These are phyloP conservation scores for Suillus discolor DNA, from an alignment of 768 basidiomycete genomes.

Conservation along the genomic window DNA sequence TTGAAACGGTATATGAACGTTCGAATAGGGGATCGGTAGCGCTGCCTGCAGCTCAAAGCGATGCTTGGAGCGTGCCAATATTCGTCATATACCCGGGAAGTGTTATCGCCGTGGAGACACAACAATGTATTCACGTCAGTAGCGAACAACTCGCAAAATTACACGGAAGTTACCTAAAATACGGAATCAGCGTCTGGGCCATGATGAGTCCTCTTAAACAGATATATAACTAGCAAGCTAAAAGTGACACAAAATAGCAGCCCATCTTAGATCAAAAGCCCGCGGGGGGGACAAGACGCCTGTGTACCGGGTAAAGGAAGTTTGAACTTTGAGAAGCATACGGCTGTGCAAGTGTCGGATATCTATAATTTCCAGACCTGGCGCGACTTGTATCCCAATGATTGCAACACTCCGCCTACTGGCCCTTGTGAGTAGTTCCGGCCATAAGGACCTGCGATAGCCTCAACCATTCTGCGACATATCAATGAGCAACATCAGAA, in stretches of 20 bases:
- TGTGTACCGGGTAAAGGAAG: background rate
- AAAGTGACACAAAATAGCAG: background rate
- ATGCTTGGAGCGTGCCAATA: background rate
- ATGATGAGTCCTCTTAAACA: background rate
- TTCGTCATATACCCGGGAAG: background rate
- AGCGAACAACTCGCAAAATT: background rate
- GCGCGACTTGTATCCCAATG: conserved; percentile 59
- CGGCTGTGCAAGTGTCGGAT: background rate
- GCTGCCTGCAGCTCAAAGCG: background rate
- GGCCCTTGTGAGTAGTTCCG: conserved; percentile 75
- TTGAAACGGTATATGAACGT: background rate
- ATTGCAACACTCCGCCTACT: conserved; percentile 66
- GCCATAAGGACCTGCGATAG: conserved; percentile 77
- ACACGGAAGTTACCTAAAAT: background rate
- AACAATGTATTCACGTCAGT: background rate
- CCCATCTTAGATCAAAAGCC: background rate
- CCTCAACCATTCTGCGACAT: conserved; percentile 64
- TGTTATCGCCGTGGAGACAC: background rate
- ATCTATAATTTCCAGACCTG: conserved; percentile 71
- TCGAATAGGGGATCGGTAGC: background rate
- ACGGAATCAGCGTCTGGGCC: background rate
- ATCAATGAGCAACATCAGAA: background rate
- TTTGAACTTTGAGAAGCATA: background rate
- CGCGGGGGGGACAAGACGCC: background rate
- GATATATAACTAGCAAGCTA: background rate